A percentile compares a stretch with the other conserved stretches of the same genome.
phyloP scores from a whole-genome alignment of 805 yeast species.

The Sungouiozyma ichnusensis region DNA sequence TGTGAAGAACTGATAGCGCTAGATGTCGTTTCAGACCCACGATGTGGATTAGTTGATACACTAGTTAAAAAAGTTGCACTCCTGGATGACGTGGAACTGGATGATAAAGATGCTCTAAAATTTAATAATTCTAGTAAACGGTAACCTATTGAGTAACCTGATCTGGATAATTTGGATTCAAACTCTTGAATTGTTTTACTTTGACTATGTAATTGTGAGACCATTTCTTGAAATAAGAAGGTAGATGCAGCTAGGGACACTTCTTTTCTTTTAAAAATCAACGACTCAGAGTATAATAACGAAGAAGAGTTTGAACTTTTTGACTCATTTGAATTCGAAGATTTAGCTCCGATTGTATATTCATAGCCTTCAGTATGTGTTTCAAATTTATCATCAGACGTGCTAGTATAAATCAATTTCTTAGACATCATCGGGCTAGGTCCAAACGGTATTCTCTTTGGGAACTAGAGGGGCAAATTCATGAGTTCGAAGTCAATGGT shows the following conservation, averaged over 20 bases:
- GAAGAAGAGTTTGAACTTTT: not conserved
- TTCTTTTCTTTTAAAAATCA: slow-evolving; percentile 30
- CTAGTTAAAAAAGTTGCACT: not conserved
- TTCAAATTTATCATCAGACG: not conserved
- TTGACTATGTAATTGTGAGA: slow-evolving; percentile 48
- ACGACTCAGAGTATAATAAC: slow-evolving; percentile 18
- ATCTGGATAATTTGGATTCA: slow-evolving; percentile 49
- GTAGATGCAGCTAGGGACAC: slow-evolving; percentile 61
- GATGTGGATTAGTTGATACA: not conserved
- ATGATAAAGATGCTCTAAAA: slow-evolving; percentile 21
- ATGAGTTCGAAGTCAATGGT: too few relatives aligned
- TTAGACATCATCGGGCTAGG: too few relatives aligned
- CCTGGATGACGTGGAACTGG: slow-evolving; percentile 10
- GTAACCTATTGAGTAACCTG: slow-evolving; percentile 70
- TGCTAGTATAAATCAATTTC: not conserved
- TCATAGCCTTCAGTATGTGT: not conserved
- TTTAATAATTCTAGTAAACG: slow-evolving; percentile 51
- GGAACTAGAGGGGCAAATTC: too few relatives aligned
- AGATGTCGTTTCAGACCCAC: not conserved
- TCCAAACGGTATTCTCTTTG: too few relatives aligned
- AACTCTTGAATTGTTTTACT: slow-evolving; percentile 57
- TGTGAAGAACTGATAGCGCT: slow-evolving; percentile 3
- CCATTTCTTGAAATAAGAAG: slow-evolving; percentile 61
- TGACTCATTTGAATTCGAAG: not conserved
- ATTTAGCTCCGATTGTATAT: not conserved